Conservation (phyloP, 1,139 yeast species). For the Magnusiomyces fungicola region DNA sequence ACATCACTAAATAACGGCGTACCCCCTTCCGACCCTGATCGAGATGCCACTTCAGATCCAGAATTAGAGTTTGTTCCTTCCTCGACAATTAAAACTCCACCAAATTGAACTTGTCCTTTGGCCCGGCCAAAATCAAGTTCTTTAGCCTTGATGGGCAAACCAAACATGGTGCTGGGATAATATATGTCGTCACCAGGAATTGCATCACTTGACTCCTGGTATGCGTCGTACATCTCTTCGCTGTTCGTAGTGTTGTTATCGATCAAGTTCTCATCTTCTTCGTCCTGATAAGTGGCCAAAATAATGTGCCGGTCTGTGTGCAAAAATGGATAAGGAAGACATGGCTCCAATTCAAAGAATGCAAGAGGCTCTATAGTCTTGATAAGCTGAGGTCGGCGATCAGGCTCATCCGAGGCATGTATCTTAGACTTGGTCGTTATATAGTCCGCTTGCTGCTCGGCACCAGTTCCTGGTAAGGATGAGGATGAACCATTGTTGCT, state of each 20-base stretch:
- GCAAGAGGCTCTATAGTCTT: slow-evolving; percentile 41
- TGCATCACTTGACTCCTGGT: too few species aligned
- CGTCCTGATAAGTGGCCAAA: slow-evolving; percentile 22
- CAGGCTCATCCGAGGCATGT: slow-evolving; percentile 1
- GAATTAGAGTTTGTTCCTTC: neutral
- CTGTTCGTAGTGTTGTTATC: slow-evolving; percentile 1
- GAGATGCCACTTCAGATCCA: neutral
- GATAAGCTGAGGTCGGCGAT: neutral
- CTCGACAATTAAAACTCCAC: slow-evolving; percentile 4
- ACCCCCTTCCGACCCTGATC: neutral
- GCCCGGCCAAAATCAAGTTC: slow-evolving; percentile 25
- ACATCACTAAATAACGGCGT: neutral
- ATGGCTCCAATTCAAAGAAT: slow-evolving; percentile 59
- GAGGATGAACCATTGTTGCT: too few species aligned
- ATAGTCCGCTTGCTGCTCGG: too few species aligned
- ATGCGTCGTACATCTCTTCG: neutral
- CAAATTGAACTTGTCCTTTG: slow-evolving; percentile 22
- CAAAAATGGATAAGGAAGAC: slow-evolving; percentile 47
- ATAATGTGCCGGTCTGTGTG: slow-evolving; percentile 36
- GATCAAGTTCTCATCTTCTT: slow-evolving; percentile 7
- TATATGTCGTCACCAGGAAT: slow-evolving; percentile 1
- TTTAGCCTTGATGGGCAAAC: slow-evolving; percentile 16
- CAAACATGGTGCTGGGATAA: slow-evolving; percentile 17
- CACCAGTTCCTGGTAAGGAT: too few species aligned
- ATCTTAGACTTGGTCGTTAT: neutral